These are phyloP conservation scores for Periconia digitata DNA, from an alignment of 2,329 filamentous ascomycete genomes.

Conservation along the genomic window DNA sequence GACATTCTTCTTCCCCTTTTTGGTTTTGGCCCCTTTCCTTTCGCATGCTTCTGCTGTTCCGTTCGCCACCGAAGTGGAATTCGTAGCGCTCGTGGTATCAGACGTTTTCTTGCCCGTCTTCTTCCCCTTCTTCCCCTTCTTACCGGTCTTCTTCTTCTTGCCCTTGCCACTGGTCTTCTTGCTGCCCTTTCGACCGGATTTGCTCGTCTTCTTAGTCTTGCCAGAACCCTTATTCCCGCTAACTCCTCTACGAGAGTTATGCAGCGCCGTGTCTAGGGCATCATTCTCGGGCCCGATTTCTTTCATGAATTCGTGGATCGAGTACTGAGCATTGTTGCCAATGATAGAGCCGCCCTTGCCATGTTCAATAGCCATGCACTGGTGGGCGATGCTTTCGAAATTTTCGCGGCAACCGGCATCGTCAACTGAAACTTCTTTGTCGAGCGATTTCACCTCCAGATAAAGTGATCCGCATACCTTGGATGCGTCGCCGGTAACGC, in stretches of 20 bases:
- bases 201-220: too few species aligned
- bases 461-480: background rate
- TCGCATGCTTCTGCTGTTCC: background rate
- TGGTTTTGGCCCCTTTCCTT: background rate
- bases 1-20: background rate
- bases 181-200: too few species aligned
- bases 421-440: background rate
- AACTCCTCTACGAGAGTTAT: too few species aligned
- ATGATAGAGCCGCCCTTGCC: background rate
- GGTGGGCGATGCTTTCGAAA: slow-evolving; percentile 1
- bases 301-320: background rate
- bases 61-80: too few species aligned
- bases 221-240: too few species aligned
- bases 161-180: too few species aligned
- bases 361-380: slow-evolving; percentile 1
- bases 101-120: too few species aligned
- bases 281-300: too few species aligned
- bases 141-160: too few species aligned
- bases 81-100: too few species aligned
- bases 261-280: too few species aligned
- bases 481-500: background rate
- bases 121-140: too few species aligned
- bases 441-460: background rate
- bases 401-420: background rate
- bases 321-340: background rate